Percentiles rank a stretch among this genome's conserved stretches.
These are phyloP conservation scores for Daldinia vernicosa DNA, from an alignment of 495 filamentous ascomycete species.

Conservation along the genomic window DNA sequence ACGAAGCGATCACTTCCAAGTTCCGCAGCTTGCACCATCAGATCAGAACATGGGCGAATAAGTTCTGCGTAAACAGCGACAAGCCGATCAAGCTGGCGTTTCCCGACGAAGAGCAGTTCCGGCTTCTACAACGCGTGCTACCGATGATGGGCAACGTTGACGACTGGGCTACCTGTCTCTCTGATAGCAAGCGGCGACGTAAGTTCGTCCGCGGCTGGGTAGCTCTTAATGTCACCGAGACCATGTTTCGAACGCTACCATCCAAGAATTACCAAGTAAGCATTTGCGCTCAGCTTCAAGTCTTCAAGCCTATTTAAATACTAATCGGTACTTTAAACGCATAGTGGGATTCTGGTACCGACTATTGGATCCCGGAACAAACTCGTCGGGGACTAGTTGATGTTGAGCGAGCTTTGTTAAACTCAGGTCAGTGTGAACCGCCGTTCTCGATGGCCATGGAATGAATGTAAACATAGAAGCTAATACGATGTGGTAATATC, in stretches of 20 bases:
- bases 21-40: conserved; percentile 1
- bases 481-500: not conserved
- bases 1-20: conserved; percentile 1
- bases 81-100: not conserved
- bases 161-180: not conserved
- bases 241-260: not conserved
- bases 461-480: not conserved
- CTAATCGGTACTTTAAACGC: not conserved
- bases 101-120: not conserved
- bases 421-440: not conserved
- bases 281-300: not conserved
- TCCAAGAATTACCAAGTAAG: conserved; percentile 5
- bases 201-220: conserved; percentile 6
- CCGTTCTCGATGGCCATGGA: not conserved
- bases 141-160: not conserved
- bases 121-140: not conserved
- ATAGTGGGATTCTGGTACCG: not conserved
- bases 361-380: conserved; percentile 4
- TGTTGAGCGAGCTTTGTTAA: not conserved
- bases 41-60: not conserved
- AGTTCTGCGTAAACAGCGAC: conserved; percentile 4
- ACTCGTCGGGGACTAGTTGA: not conserved
- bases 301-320: not conserved
- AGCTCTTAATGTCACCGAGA: not conserved
- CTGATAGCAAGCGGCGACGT: not conserved